Evolutionary conservation across 345 rosid genomes (phyloP), one percentile per base, ranked within the genome.

Genomic region (Leavenworthia alabamica): DNA sequence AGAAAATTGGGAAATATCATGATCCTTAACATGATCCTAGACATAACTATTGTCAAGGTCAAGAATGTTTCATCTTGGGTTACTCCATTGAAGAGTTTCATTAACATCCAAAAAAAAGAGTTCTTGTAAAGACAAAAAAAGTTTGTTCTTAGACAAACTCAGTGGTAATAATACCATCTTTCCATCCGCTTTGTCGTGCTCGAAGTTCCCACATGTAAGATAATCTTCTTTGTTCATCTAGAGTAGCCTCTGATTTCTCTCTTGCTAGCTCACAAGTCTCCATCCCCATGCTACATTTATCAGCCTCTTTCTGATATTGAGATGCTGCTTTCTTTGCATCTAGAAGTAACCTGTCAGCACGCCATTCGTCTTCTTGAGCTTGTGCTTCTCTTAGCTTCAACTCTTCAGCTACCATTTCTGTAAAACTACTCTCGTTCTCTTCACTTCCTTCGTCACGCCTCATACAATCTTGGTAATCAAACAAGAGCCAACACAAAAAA

Each of bases 21-120:
- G 86, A 92, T 92, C 81, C 68, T 89, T 70, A 92, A 92, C 17
- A 79, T 92, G 51, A 86, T 92, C 47, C 66, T 88, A 73, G 86
- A 82, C 67, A 75, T 75, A 33, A 79, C 77, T 61, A 85, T 72
- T 57, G 81, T 66, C 55, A 83, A 85, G 78, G 90, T 77, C 5
- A 73, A n/a, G n/a, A n/a, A n/a, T n/a, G n/a, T n/a, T n/a, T n/a
- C n/a, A n/a, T n/a, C n/a, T n/a, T n/a, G n/a, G n/a, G n/a, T n/a
- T n/a, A n/a, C 44, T 63, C 44, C 23, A 32, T 62, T 55, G 40
- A 51, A 32, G 40, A 42, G 61, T 60, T 31, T n/a, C n/a, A n/a
- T n/a, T n/a, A n/a, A n/a, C n/a, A n/a, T n/a, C n/a, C n/a, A n/a
- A n/a, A n/a, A n/a, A n/a, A n/a, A n/a, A n/a, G n/a, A n/a, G n/a